Percentiles rank a stretch among this genome's conserved stretches.
Conservation (phyloP, 164 flowering plant genomes). For the Macadamia integrifolia region DNA sequence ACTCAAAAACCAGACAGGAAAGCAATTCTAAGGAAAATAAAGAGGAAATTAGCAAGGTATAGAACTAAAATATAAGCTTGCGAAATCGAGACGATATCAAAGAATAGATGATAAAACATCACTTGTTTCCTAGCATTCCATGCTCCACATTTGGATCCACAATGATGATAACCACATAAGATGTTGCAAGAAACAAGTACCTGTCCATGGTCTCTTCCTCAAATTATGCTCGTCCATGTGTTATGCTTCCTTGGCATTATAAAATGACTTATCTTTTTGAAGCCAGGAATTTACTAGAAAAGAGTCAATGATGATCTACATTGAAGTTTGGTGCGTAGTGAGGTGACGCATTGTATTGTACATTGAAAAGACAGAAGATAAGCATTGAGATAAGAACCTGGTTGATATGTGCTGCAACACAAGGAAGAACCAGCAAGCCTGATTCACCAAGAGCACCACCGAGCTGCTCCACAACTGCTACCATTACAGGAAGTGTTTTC, state of each 20-base stretch:
- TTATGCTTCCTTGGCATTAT: constrained; percentile 26
- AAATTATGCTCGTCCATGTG: background rate
- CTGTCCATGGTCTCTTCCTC: background rate
- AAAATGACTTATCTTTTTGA: constrained; percentile 28
- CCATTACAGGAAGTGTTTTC: constrained; percentile 95
- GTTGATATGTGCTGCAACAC: constrained; percentile 86
- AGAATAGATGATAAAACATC: background rate
- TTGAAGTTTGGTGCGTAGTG: background rate
- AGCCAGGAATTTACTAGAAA: constrained; percentile 60
- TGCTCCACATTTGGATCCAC: background rate
- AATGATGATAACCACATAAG: background rate
- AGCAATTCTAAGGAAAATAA: too few relatives aligned
- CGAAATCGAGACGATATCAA: background rate
- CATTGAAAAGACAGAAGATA: background rate
- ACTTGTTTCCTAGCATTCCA: background rate
- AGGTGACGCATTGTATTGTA: background rate
- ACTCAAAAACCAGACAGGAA: too few relatives aligned
- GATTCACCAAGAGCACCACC: constrained; percentile 83
- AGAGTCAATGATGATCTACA: constrained; percentile 72
- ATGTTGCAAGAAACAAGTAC: background rate
- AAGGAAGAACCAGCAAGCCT: constrained; percentile 87
- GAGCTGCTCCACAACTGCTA: constrained; percentile 89
- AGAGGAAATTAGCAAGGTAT: background rate
- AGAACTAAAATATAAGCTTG: background rate
- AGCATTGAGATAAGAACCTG: constrained; percentile 44